Evolutionary conservation across 495 filamentous ascomycete species (phyloP).

Genomic region (Aspergillus saccharolyticus): DNA sequence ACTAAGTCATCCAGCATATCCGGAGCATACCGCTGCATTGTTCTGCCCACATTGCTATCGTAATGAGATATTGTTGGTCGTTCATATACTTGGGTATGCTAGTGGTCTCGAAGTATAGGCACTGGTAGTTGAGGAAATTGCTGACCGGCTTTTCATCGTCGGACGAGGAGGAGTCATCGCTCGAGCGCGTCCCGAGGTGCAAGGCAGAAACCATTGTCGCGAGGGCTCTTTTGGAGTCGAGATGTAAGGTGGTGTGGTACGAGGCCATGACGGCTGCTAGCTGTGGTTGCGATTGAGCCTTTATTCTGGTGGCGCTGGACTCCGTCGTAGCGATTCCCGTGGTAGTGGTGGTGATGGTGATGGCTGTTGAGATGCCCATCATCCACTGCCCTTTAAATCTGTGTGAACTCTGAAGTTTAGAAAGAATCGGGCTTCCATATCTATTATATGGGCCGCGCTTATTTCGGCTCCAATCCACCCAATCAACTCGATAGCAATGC

Average conservation of each 20-base stretch:
- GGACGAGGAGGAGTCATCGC: not conserved
- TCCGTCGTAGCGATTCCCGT: too few relatives aligned
- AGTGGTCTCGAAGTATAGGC: too few relatives aligned
- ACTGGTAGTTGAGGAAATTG: constrained; percentile 15
- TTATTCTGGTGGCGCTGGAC: too few relatives aligned
- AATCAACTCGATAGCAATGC: not conserved
- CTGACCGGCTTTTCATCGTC: constrained; percentile 10
- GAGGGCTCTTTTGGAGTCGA: not conserved
- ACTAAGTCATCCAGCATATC: too few relatives aligned
- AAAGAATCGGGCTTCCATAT: not conserved
- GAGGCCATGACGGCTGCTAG: not conserved
- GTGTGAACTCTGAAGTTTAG: too few relatives aligned
- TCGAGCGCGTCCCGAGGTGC: constrained; percentile 6
- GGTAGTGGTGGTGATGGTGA: too few relatives aligned
- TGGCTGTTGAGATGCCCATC: not conserved
- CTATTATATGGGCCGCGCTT: not conserved
- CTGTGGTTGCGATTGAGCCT: too few relatives aligned
- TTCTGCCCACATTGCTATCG: too few relatives aligned
- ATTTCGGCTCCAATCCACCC: not conserved
- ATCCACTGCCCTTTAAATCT: not conserved
- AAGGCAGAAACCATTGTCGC: not conserved
- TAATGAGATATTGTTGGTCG: too few relatives aligned
- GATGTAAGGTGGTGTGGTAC: not conserved
- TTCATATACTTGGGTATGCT: too few relatives aligned
- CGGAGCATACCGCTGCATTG: too few relatives aligned